A percentile compares a stretch with the other conserved stretches of the same genome.
phyloP scores from a whole-genome alignment of 495 filamentous ascomycete species.

The Aspergillus carlsbadensis region DNA sequence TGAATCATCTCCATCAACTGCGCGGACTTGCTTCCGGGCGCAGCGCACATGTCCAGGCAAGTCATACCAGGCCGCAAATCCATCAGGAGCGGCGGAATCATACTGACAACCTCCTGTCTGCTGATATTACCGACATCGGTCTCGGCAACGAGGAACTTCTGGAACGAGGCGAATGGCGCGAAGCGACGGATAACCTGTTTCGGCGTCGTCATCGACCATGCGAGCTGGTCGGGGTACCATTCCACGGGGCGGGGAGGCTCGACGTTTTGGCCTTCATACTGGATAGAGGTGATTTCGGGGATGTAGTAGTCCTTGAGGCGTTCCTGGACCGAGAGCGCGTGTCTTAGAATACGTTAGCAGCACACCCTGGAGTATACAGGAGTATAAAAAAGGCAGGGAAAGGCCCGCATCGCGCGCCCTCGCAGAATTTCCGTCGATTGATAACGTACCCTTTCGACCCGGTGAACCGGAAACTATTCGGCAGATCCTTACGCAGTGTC shows the following conservation, averaged over 20 bases:
- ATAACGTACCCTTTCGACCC: constrained; percentile 75
- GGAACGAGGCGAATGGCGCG: constrained; percentile 88
- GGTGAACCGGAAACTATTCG: constrained; percentile 95
- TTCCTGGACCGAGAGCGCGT: constrained; percentile 84
- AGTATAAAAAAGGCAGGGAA: background rate
- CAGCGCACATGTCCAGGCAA: constrained; percentile 93
- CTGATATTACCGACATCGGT: constrained; percentile 96
- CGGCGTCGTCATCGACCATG: constrained; percentile 94
- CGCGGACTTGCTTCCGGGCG: constrained; percentile 93
- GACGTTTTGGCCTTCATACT: constrained; percentile 75
- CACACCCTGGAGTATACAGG: too few relatives aligned
- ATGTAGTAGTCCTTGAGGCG: constrained; percentile 83
- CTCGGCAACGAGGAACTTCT: constrained; percentile 97
- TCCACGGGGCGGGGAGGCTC: constrained; percentile 75
- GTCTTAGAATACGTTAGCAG: constrained; percentile 41
- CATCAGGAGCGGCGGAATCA: constrained; percentile 96
- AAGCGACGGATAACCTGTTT: constrained; percentile 91
- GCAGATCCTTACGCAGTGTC: constrained; percentile 74
- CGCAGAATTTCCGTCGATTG: background rate
- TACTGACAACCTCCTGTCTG: constrained; percentile 94
- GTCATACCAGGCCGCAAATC: constrained; percentile 87
- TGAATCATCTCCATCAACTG: constrained; percentile 95
- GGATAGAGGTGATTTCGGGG: constrained; percentile 80
- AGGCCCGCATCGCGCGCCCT: background rate
- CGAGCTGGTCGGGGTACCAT: constrained; percentile 92